Evolutionary conservation across 371 early-diverging fungal genomes (phyloP), one percentile per base, ranked within the genome.

Genomic region (Choanephora cucurbitarum): DNA sequence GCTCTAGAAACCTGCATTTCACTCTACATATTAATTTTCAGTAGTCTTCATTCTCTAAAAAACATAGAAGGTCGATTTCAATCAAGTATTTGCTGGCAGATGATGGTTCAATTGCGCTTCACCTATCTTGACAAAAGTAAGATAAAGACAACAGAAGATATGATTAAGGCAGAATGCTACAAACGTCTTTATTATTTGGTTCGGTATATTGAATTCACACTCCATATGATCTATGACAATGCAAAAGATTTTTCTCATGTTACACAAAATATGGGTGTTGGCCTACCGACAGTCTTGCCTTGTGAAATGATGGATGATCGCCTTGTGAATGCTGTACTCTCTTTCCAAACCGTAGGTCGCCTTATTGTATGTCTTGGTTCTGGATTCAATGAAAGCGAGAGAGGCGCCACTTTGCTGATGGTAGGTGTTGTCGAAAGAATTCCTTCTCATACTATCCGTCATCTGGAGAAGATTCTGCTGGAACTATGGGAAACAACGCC

Each of bases 21-120:
- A 0, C 31, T 75, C 22, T 52, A 52, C 39, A 17, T 61, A 13
- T 22, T 70, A 0, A 46, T 58, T 4, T 48, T 34, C 7, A 28
- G 42, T 45, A 52, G 46, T 31, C 5, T 54, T 49, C 21, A 40
- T 57, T 39, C 51, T 3, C 32, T 67, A 15, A 60, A 60, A 13
- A 59, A 50, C 5, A 53, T 44, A 23, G 66, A 72, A 31, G 70
- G 64, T 5, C 60, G 72, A 41, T 40, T 60, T 9, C 61, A 62
- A 22, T 60, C 62, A 6, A 65, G 62, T 32, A 39, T 66, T 13
- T 72, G 68, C 18, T 75, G 76, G 76, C 55, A 55, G 14, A 69
- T 75, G 64, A 50, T 66, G 4, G 55, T 58, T 21, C 58, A 55
- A 28, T 53, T 75, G 6, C 46, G 60, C 11, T 40, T 60, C 9